phyloP scores from a whole-genome alignment of 2,329 filamentous ascomycete genomes.

The Sporothrix euskadiensis region DNA sequence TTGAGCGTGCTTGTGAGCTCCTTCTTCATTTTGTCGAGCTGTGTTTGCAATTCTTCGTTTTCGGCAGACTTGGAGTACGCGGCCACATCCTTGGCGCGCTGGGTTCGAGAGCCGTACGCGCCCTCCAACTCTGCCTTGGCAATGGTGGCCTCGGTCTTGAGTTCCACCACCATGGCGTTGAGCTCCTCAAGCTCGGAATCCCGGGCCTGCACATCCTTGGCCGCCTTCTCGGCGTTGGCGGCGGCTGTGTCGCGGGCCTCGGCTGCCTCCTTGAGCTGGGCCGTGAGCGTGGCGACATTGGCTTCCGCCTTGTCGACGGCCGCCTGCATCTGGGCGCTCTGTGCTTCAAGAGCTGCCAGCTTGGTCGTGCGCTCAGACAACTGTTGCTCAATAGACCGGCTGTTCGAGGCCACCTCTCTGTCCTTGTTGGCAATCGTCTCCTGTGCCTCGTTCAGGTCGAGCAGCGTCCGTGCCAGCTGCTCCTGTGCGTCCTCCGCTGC shows the following conservation, averaged over 20 bases:
- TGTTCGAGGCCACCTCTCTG: conserved; percentile 26
- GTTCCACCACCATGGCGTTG: conserved; percentile 56
- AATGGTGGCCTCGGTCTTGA: conserved; percentile 63
- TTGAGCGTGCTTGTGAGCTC: conserved; percentile 54
- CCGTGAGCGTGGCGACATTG: conserved; percentile 42
- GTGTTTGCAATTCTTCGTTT: conserved; percentile 48
- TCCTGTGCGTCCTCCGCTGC: conserved; percentile 46
- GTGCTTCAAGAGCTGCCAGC: conserved; percentile 40
- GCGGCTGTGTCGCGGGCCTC: conserved; percentile 38
- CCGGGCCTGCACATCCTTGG: conserved; percentile 50
- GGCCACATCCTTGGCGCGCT: conserved; percentile 60
- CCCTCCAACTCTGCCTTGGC: conserved; percentile 63
- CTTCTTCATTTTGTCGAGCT: conserved; percentile 52
- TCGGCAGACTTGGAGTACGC: conserved; percentile 54
- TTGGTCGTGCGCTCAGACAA: conserved; percentile 37
- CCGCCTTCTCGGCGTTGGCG: conserved; percentile 40
- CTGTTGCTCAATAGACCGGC: conserved; percentile 33
- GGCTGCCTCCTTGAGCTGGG: conserved; percentile 39
- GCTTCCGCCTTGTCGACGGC: conserved; percentile 44
- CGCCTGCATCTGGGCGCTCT: conserved; percentile 41
- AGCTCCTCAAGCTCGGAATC: conserved; percentile 54
- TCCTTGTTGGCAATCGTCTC: conserved; percentile 33
- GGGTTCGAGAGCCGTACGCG: conserved; percentile 59
- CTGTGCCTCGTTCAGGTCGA: conserved; percentile 47
- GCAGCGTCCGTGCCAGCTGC: conserved; percentile 52